phyloP scores from a whole-genome alignment of 2,329 filamentous ascomycete species.

The Xylariaceae sp. region DNA sequence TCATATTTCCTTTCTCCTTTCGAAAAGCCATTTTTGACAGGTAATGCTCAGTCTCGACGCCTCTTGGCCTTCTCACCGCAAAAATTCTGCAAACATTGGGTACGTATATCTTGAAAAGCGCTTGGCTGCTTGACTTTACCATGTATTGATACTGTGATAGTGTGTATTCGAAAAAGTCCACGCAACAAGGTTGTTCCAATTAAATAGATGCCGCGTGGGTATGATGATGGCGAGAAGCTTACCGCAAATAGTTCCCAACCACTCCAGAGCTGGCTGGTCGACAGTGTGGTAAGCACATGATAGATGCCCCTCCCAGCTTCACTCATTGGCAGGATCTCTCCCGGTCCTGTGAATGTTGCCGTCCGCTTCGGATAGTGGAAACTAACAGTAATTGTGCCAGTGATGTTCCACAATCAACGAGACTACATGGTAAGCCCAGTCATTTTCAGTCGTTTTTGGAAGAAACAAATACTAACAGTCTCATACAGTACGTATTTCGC shows the following conservation, averaged over 20 bases:
- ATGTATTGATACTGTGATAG: too few relatives aligned
- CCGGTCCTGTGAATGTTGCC: not conserved
- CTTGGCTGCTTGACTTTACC: not conserved
- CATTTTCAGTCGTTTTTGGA: not conserved
- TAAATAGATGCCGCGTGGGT: too few relatives aligned
- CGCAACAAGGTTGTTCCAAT: too few relatives aligned
- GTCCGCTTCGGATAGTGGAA: not conserved
- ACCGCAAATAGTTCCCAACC: constrained; percentile 56
- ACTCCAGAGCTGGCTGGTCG: constrained; percentile 79
- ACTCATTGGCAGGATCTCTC: not conserved
- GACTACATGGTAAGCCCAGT: constrained; percentile 64
- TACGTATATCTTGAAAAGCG: not conserved
- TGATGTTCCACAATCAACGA: constrained; percentile 85
- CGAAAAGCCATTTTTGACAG: not conserved
- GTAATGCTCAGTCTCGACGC: constrained; percentile 61
- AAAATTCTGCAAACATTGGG: constrained; percentile 70
- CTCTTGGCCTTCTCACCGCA: constrained; percentile 81
- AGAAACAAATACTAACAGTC: not conserved
- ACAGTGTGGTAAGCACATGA: constrained; percentile 87
- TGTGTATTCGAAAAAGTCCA: too few relatives aligned
- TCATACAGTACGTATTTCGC: not conserved
- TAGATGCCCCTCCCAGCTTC: constrained; percentile 71
- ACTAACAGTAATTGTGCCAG: constrained; percentile 45
- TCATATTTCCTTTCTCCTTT: not conserved
- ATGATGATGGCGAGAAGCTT: not conserved